Conservation (phyloP, 129 eudicot genomes). For the Artemisia argyi region DNA sequence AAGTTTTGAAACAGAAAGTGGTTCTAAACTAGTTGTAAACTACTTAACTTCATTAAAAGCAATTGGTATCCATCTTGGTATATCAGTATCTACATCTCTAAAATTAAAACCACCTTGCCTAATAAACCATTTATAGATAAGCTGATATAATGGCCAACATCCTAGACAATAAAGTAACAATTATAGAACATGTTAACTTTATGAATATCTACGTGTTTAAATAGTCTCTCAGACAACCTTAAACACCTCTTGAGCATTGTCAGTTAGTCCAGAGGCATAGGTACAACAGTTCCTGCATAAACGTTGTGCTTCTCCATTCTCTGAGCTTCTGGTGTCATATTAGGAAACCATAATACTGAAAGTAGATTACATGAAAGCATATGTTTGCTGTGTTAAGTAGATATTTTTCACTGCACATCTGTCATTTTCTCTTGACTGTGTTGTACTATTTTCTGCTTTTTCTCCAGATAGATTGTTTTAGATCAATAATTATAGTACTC, state of each 20-base stretch:
- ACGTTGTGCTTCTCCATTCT: no score
- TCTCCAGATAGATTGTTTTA: background rate
- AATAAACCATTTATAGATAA: conserved; percentile 9
- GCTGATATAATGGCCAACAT: conserved; percentile 10
- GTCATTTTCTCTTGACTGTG: background rate
- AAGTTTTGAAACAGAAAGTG: no score
- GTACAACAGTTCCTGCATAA: no score
- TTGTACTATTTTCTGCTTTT: background rate
- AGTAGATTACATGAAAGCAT: background rate
- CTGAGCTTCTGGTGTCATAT: no score
- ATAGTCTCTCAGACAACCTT: background rate
- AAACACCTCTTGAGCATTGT: background rate
- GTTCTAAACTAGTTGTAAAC: no score
- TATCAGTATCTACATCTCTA: background rate
- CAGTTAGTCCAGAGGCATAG: background rate
- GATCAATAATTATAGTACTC: background rate
- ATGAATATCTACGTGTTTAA: background rate
- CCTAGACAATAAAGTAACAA: conserved; percentile 15
- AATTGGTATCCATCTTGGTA: background rate
- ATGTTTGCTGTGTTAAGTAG: conserved; percentile 3
- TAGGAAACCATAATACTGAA: background rate
- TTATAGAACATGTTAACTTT: background rate
- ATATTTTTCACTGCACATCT: background rate
- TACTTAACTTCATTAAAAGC: background rate
- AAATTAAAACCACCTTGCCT: conserved; percentile 3